A percentile compares a stretch with the other conserved stretches of the same genome.
Conservation (phyloP, 1,139 yeast genomes). For the Arxiozyma heterogenica region DNA sequence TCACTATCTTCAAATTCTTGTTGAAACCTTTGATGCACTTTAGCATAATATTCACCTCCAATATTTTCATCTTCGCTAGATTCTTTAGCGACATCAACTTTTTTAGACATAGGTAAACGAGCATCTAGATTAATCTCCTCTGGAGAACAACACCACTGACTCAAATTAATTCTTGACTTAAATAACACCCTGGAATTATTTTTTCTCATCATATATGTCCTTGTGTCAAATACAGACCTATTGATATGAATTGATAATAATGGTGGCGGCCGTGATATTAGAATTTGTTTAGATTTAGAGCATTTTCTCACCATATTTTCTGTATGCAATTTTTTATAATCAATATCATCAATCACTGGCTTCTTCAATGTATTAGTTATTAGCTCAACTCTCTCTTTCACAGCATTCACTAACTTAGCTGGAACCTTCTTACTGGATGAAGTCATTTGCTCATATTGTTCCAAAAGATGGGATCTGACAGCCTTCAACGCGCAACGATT, state of each 20-base stretch:
- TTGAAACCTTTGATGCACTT: conserved; percentile 25
- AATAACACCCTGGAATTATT: conserved; percentile 76
- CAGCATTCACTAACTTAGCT: conserved; percentile 39
- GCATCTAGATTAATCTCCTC: conserved; percentile 73
- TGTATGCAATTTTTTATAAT: conserved; percentile 63
- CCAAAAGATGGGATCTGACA: conserved; percentile 44
- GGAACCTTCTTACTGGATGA: conserved; percentile 22
- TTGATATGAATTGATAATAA: conserved; percentile 77
- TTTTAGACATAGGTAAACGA: conserved; percentile 59
- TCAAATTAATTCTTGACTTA: conserved; percentile 55
- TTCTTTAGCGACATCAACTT: conserved; percentile 32
- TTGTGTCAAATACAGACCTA: conserved; percentile 84
- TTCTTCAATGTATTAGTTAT: conserved; percentile 51
- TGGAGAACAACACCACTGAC: conserved; percentile 52
- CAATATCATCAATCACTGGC: conserved; percentile 70
- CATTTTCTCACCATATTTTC: conserved; percentile 68
- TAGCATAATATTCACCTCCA: conserved; percentile 27
- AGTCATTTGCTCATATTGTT: conserved; percentile 34
- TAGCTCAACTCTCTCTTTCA: conserved; percentile 43
- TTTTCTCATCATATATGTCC: conserved; percentile 73
- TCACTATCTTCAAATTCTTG: conserved; percentile 29
- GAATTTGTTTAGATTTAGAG: conserved; percentile 73
- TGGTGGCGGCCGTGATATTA: conserved; percentile 76
- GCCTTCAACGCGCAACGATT: conserved; percentile 75
- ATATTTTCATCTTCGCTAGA: conserved; percentile 29